Conservation (phyloP, 1,139 yeast genomes). For the Debaryomyces sp. region DNA sequence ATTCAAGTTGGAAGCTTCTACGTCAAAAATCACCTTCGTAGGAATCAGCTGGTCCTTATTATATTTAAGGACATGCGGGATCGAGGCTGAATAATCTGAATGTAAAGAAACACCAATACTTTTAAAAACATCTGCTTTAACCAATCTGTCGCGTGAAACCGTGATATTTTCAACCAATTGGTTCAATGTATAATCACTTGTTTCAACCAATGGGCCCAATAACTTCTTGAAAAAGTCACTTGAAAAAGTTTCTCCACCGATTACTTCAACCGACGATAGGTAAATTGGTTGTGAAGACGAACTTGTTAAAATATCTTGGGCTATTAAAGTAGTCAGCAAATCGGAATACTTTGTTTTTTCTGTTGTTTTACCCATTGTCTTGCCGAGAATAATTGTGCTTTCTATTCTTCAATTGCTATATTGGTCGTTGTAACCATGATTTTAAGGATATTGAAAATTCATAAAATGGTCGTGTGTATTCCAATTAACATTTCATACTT, state of each 20-base stretch:
- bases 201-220: slow-evolving; percentile 44
- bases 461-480: slow-evolving; percentile 2
- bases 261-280: slow-evolving; percentile 47
- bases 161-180: slow-evolving; percentile 38
- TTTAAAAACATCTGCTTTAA: slow-evolving; percentile 49
- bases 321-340: slow-evolving; percentile 31
- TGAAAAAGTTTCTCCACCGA: slow-evolving; percentile 53
- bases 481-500: background rate
- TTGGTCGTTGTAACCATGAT: background rate
- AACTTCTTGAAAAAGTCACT: slow-evolving; percentile 48
- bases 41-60: slow-evolving; percentile 41
- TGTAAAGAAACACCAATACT: slow-evolving; percentile 35
- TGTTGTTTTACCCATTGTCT: slow-evolving; percentile 3
- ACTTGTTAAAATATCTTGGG: slow-evolving; percentile 35
- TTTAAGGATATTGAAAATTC: background rate
- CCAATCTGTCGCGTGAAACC: slow-evolving; percentile 29
- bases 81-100: slow-evolving; percentile 33
- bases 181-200: slow-evolving; percentile 49
- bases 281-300: slow-evolving; percentile 46
- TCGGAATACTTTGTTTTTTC: slow-evolving; percentile 11
- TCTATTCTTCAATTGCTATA: slow-evolving; percentile 3
- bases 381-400: background rate
- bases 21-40: slow-evolving; percentile 42
- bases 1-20: slow-evolving; percentile 36
- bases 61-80: slow-evolving; percentile 31